Conservation (phyloP, 2,329 filamentous ascomycete genomes). For the Huntiella moniliformis region DNA sequence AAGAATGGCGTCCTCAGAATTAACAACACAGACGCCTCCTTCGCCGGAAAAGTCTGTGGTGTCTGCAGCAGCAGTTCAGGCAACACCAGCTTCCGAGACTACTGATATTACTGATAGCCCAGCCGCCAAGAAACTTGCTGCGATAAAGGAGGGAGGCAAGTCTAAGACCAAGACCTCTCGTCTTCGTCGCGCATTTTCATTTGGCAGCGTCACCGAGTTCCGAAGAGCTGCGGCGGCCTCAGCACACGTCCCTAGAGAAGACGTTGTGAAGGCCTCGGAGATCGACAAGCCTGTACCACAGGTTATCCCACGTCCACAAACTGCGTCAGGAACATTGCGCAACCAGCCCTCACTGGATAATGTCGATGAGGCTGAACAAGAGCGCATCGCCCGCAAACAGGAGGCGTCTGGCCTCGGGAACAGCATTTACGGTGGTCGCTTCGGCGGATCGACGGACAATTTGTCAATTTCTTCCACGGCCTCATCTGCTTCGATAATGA, state of each 20-base stretch:
- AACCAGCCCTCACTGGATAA: constrained; percentile 45
- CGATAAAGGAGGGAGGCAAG: constrained; percentile 62
- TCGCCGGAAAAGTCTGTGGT: too few relatives aligned
- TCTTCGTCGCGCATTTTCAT: constrained; percentile 81
- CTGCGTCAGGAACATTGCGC: constrained; percentile 31
- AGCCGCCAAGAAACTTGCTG: constrained; percentile 67
- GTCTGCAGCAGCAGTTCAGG: too few relatives aligned
- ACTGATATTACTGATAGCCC: constrained; percentile 36
- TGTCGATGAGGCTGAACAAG: constrained; percentile 70
- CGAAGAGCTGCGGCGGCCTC: constrained; percentile 53
- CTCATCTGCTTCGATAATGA: constrained; percentile 80
- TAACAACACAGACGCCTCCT: too few relatives aligned
- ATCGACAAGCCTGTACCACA: constrained; percentile 3
- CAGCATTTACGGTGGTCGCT: constrained; percentile 81
- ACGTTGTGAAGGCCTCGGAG: constrained; percentile 13
- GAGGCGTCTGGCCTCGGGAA: constrained; percentile 82
- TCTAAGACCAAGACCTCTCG: constrained; percentile 73
- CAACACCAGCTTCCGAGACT: constrained; percentile 12
- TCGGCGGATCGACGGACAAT: constrained; percentile 85
- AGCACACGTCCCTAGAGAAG: constrained; percentile 17
- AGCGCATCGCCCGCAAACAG: constrained; percentile 76
- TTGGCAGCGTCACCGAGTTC: constrained; percentile 85
- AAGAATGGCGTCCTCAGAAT: too few relatives aligned
- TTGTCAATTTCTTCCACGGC: constrained; percentile 79
- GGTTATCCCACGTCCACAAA: constrained; percentile 10